A percentile compares a stretch with the other conserved stretches of the same genome.
phyloP scores from a whole-genome alignment of 2,329 filamentous ascomycete genomes.

The Penicillium sp. region DNA sequence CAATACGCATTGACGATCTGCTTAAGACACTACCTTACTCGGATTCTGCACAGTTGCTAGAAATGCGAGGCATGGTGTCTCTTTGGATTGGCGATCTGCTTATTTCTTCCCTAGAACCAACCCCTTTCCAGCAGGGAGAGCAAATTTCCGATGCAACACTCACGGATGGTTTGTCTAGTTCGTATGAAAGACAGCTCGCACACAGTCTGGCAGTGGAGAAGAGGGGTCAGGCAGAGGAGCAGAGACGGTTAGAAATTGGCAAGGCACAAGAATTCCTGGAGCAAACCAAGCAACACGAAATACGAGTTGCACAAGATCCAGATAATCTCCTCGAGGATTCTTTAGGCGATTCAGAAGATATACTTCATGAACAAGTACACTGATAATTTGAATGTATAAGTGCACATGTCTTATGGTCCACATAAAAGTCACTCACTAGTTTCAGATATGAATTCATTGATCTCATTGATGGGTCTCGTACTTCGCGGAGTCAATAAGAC shows the following conservation, averaged over 20 bases:
- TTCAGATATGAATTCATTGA: no score
- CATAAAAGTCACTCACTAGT: no score
- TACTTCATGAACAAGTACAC: background rate
- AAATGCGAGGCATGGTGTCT: constrained; percentile 70
- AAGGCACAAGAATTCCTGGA: constrained; percentile 37
- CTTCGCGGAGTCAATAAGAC: no score
- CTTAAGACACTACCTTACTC: constrained; percentile 70
- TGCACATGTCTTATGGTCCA: no score
- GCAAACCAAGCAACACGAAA: constrained; percentile 33
- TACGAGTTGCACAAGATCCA: constrained; percentile 31
- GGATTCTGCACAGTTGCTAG: constrained; percentile 64
- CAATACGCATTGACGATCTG: constrained; percentile 67
- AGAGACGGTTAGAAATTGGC: constrained; percentile 29
- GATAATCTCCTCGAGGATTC: constrained; percentile 29
- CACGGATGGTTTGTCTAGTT: constrained; percentile 1
- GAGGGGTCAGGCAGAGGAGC: constrained; percentile 35
- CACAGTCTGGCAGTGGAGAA: constrained; percentile 36
- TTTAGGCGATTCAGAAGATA: background rate
- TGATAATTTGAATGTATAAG: no score
- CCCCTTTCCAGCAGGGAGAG: constrained; percentile 13
- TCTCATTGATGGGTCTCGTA: no score
- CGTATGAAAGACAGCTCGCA: constrained; percentile 33
- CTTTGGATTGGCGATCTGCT: constrained; percentile 72
- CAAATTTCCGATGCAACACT: constrained; percentile 15
- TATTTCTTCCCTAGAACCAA: constrained; percentile 33